These are phyloP conservation scores for Corchorus capsularis DNA, from an alignment of 345 rosid genomes.

Conservation along the genomic window DNA sequence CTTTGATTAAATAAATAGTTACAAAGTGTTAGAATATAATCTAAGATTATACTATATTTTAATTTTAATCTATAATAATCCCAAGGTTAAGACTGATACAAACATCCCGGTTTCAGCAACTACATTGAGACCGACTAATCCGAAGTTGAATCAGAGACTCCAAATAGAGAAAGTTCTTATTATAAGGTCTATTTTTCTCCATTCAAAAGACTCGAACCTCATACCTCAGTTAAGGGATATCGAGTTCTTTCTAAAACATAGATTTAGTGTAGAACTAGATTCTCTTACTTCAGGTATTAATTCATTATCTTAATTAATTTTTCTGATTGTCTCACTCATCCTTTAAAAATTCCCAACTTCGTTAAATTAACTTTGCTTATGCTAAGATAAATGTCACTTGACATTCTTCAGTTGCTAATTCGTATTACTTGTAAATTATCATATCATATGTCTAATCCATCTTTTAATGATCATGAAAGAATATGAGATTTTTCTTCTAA, in stretches of 20 bases:
- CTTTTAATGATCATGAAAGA: not conserved
- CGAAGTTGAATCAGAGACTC: no score
- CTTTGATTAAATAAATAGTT: constrained; percentile 8
- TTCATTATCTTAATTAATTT: not conserved
- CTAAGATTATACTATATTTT: not conserved
- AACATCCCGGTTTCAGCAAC: no score
- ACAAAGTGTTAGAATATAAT: constrained; percentile 8
- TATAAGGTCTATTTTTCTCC: no score
- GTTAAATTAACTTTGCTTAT: not conserved
- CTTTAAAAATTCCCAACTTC: not conserved
- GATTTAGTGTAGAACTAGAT: not conserved
- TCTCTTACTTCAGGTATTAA: not conserved
- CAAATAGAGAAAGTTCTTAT: no score
- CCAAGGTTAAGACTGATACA: not conserved
- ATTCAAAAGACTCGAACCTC: no score
- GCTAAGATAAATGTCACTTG: not conserved
- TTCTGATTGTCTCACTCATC: not conserved
- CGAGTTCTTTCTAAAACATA: no score
- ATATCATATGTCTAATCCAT: not conserved
- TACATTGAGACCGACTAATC: no score
- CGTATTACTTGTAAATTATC: not conserved
- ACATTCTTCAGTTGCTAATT: not conserved
- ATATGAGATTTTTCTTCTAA: no score
- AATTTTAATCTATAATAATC: not conserved
- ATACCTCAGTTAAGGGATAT: no score